Evolutionary conservation across 768 basidiomycete species (phyloP).

Genomic region (Leccinellum rugosiceps): DNA sequence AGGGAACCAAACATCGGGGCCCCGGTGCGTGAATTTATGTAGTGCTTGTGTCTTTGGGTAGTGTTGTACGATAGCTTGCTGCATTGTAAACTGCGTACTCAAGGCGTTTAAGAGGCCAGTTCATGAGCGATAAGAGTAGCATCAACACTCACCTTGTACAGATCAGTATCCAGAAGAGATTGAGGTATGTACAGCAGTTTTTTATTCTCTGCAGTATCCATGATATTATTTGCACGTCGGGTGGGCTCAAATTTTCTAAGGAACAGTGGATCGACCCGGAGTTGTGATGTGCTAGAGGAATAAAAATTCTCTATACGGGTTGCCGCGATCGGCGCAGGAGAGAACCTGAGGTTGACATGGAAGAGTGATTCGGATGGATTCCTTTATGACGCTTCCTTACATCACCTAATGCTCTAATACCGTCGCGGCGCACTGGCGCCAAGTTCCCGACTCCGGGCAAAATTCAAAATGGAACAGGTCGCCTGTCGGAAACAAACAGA

Average conservation of each 20-base stretch:
- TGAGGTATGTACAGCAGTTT: slow-evolving; percentile 15
- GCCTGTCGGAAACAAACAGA: not conserved
- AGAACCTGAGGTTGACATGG: slow-evolving; percentile 39
- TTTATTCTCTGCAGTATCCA: not conserved
- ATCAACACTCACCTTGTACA: slow-evolving; percentile 74
- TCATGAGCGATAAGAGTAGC: not conserved
- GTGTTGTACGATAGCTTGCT: slow-evolving; percentile 79
- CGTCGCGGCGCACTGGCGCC: too few species aligned
- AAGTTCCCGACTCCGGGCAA: too few species aligned
- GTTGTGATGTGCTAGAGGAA: slow-evolving; percentile 35
- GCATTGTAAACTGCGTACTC: slow-evolving; percentile 78
- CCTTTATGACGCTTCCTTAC: slow-evolving; percentile 37
- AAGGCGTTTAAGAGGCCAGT: not conserved
- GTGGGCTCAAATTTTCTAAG: not conserved
- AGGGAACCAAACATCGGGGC: slow-evolving; percentile 61
- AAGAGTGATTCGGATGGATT: slow-evolving; percentile 24
- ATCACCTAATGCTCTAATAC: too few species aligned
- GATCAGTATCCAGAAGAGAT: slow-evolving; percentile 88
- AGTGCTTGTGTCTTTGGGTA: slow-evolving; percentile 70
- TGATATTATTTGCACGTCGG: not conserved
- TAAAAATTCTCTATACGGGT: slow-evolving; percentile 79
- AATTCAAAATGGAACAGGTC: slow-evolving; percentile 1
- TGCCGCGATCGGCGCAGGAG: slow-evolving; percentile 47
- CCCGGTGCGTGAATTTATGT: slow-evolving; percentile 82
- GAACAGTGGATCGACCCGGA: not conserved